phyloP scores from a whole-genome alignment of 2,329 filamentous ascomycete genomes.

The Exophiala sp. region DNA sequence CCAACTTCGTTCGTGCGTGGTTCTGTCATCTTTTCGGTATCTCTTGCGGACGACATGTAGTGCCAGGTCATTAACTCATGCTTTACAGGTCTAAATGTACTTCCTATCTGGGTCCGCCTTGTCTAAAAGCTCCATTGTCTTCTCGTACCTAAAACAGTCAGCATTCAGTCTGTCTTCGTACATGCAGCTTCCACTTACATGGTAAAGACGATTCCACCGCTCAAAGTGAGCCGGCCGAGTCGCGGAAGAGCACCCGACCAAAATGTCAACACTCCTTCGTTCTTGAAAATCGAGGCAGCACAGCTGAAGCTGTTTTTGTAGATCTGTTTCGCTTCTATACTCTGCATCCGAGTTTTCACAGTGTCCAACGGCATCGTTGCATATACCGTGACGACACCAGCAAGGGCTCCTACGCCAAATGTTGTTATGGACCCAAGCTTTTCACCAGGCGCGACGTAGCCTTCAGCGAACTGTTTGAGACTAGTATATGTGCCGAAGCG shows the following conservation, averaged over 20 bases:
- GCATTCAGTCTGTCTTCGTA: background rate
- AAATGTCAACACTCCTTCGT: conserved; percentile 85
- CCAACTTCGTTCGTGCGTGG: background rate
- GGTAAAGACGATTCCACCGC: conserved; percentile 95
- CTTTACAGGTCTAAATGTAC: conserved; percentile 61
- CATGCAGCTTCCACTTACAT: conserved; percentile 55
- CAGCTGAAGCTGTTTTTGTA: conserved; percentile 90
- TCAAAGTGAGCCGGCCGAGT: conserved; percentile 78
- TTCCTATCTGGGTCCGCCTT: conserved; percentile 74
- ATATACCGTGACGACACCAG: conserved; percentile 83
- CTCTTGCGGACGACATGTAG: no score
- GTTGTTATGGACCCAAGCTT: conserved; percentile 85
- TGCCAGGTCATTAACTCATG: background rate
- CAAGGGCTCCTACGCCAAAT: conserved; percentile 84
- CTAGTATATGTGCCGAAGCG: conserved; percentile 89
- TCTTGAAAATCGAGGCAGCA: conserved; percentile 74
- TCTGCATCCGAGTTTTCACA: conserved; percentile 98
- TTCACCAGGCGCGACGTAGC: conserved; percentile 89
- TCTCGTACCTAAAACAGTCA: conserved; percentile 65
- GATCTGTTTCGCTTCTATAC: conserved; percentile 71
- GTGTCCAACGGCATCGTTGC: conserved; percentile 75
- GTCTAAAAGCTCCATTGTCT: conserved; percentile 86
- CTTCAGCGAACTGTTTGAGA: conserved; percentile 84
- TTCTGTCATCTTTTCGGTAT: background rate
- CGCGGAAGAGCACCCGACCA: conserved; percentile 92